Base-by-base conservation (phyloP, 768 basidiomycete species). In the Podaxis carcinomalis region DNA sequence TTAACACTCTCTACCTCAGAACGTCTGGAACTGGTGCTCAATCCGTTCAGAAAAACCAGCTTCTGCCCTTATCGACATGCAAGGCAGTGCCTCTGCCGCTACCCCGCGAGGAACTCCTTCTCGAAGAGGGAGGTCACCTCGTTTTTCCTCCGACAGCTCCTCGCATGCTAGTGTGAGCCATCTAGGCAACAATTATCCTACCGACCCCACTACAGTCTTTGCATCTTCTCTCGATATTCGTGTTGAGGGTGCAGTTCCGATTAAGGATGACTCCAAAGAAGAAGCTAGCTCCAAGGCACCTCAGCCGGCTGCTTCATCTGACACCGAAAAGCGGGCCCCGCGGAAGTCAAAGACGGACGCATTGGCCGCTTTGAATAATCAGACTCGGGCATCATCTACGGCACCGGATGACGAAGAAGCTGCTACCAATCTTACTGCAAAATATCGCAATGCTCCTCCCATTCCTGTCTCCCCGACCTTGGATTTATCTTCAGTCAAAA, bases 291-390 rank as follows among this genome's bases (percentile, higher is more conserved):
- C 69, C 74, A 56, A 65, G 75, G 74, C 72, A 62, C 67, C 77
- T 61, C 74, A 78, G 63, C 72, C 70, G 57, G 66, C 77, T 64
- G 57, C 78, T 63, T 67, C 77, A 51, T 66, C 71, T 61, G 82
- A 84, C 66, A 74, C 80, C 42, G 59, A 61, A 46, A 83, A 81
- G 74, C 83, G 92, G 61, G 90, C 92, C 39, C 91, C 92, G 56
- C 88, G 92, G 72, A 93, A 93, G 81, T 93, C 91, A 67, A 94
- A 94, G 82, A 92, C 88, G 42, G 90, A 93, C 67, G 92, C 92
- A 59, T 78, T 94, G 35, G 89, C 84, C 28, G 92, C 92, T 23
- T 76, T 93, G 57, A 87, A 87, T 72, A 83, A 78, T 67, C 87
- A 88, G 61, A 83, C 83, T 40, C 77, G 81, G 72, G 82, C 84